phyloP scores from a whole-genome alignment of 1,284 basidiomycete genomes.

The Stereum hirsutum region DNA sequence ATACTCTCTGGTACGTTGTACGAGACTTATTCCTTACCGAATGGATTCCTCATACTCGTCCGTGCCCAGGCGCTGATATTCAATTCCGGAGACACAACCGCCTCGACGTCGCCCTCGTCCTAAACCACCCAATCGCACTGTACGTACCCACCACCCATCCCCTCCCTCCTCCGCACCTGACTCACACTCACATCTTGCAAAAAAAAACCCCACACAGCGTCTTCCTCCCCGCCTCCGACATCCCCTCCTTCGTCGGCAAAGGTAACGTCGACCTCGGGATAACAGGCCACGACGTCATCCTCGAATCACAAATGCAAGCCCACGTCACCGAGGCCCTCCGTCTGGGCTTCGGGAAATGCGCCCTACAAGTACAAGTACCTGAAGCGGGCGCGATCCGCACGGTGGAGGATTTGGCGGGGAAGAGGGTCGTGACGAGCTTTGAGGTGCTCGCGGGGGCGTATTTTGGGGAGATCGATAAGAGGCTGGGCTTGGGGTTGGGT shows the following conservation, averaged over 20 bases:
- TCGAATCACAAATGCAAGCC: constrained; percentile 76
- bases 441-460: constrained; percentile 80
- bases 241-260: constrained; percentile 97
- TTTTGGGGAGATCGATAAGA: constrained; percentile 69
- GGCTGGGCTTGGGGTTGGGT: no score
- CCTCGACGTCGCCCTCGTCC: constrained; percentile 87
- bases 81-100: constrained; percentile 88
- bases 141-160: constrained; percentile 24
- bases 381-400: constrained; percentile 64
- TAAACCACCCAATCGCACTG: constrained; percentile 93
- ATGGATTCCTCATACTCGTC: constrained; percentile 1
- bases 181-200: not conserved
- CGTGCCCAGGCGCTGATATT: constrained; percentile 92
- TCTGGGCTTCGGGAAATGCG: constrained; percentile 92
- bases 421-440: constrained; percentile 92
- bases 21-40: not conserved
- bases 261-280: constrained; percentile 93
- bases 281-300: constrained; percentile 95
- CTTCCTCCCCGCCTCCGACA: constrained; percentile 95
- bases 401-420: constrained; percentile 79
- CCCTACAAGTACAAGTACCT: constrained; percentile 92
- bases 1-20: constrained; percentile 62
- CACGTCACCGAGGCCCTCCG: constrained; percentile 77
- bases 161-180: not conserved
- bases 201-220: no score